Base-by-base conservation (phyloP, 1,284 basidiomycete species). In the Sporisorium reilianum region DNA sequence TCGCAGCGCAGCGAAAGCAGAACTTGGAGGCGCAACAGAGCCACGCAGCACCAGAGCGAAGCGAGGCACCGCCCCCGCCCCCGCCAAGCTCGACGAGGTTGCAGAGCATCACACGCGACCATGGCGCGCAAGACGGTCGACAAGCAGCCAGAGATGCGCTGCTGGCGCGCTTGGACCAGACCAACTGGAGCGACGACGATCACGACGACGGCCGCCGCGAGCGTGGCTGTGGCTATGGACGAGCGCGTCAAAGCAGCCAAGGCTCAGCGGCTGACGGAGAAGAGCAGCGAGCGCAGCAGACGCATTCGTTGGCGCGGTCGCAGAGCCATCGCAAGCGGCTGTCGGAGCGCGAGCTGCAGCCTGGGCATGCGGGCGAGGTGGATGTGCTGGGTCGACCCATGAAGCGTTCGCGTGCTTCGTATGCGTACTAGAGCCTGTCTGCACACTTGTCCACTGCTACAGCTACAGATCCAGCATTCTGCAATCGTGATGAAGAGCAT, bases 161-260 rank as follows among this genome's bases (percentile, higher is more conserved):
- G 30, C 61, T 77, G 20, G 72, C 72, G 22, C 65, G 67, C 28
- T 61, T 77, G 9, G 64, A 77, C 23, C 63, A 67, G 18, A 74
- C 72, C 46, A 59, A 67, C 34, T 77, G 75, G 75, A 77, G 71
- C 46, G 75, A 77, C 40, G 73, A 75, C 28, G 75, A 77, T 1
- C 62, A 69, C 10, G 67, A 72, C 22, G 61, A 68, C 6, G 46
- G 55, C 1, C n/a, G 9, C 20, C 8, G n/a, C n/a, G 54, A 61
- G 5, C 10, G 12, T 22, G 41, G 45, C 7, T 45, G n/a, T 32
- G 41, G 45, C 10, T 45, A 54, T 12, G 52, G 48, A 9, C 40
- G 57, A 26, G 49, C 26, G 18, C 65, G 55, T 49, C 36, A 30
- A 23, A 50, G 26, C 40, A 63, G 55, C 38, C 45, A 63, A 36